Evolutionary conservation across 23 red algal species (phyloP).

Genomic region (Gracilariopsis chorda): DNA sequence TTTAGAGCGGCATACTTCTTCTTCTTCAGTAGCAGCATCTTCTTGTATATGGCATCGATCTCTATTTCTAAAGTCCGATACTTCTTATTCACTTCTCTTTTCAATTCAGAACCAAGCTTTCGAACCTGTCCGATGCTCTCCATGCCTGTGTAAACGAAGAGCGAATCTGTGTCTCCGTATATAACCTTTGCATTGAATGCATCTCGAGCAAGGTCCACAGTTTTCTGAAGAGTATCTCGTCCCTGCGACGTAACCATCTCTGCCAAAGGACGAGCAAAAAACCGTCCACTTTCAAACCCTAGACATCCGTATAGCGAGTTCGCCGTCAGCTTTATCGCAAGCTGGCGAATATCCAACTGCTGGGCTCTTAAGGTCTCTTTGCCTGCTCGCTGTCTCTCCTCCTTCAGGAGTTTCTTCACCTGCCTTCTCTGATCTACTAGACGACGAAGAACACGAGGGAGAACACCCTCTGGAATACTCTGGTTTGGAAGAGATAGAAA

Average conservation of each 20-base stretch:
- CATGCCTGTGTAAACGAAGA: slow-evolving; percentile 91
- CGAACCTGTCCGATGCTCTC: slow-evolving; percentile 60
- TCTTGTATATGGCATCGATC: slow-evolving; percentile 94
- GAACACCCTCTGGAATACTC: slow-evolving; percentile 53
- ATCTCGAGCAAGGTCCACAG: slow-evolving; percentile 80
- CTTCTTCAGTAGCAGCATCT: slow-evolving; percentile 97
- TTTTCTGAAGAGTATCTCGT: slow-evolving; percentile 85
- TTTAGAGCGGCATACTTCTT: slow-evolving; percentile 96
- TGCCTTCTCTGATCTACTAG: slow-evolving; percentile 77
- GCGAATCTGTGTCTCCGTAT: slow-evolving; percentile 97
- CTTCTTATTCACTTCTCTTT: slow-evolving; percentile 86
- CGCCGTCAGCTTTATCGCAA: slow-evolving; percentile 97
- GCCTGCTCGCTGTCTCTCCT: slow-evolving; percentile 44
- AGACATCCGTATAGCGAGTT: slow-evolving; percentile 98
- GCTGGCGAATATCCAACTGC: slow-evolving; percentile 82
- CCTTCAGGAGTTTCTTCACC: slow-evolving; percentile 74
- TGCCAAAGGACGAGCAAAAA: slow-evolving; percentile 82
- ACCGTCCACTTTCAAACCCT: slow-evolving; percentile 82
- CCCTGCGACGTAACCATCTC: slow-evolving; percentile 89
- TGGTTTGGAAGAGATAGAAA: background rate
- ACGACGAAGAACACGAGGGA: slow-evolving; percentile 84
- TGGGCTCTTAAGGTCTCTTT: slow-evolving; percentile 28
- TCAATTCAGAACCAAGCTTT: slow-evolving; percentile 68
- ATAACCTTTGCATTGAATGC: slow-evolving; percentile 78
- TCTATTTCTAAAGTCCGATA: slow-evolving; percentile 97